Conservation (phyloP, 345 rosid species). For the Arabidopsis arenosa region DNA sequence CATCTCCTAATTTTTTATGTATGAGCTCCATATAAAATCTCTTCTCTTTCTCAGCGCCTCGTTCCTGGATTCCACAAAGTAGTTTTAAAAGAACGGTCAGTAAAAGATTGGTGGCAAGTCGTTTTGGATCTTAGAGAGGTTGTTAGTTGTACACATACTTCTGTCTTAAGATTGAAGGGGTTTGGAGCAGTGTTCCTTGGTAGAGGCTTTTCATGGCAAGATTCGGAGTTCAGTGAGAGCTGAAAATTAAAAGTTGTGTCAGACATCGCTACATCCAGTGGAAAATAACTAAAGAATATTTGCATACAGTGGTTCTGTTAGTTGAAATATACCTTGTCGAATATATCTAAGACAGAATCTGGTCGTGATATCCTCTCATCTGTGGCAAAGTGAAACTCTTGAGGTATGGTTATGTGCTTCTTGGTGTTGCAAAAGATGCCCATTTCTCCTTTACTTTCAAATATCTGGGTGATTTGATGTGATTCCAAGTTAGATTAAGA, state of each 20-base stretch:
- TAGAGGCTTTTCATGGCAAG: constrained; percentile 57
- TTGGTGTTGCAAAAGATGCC: constrained; percentile 78
- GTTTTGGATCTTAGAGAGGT: constrained; percentile 1
- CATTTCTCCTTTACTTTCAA: constrained; percentile 94
- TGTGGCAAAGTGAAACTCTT: constrained; percentile 89
- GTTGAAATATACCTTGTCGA: constrained; percentile 69
- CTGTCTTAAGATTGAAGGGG: constrained; percentile 92
- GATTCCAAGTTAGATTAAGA: constrained; percentile 8
- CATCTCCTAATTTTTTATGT: constrained; percentile 73
- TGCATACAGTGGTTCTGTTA: constrained; percentile 6
- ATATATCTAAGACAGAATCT: constrained; percentile 61
- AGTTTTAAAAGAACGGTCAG: constrained; percentile 10
- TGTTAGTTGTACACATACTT: constrained; percentile 56
- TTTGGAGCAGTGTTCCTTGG: constrained; percentile 81
- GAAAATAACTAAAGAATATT: constrained; percentile 12
- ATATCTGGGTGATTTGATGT: constrained; percentile 59
- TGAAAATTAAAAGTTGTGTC: constrained; percentile 43
- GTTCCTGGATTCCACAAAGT: constrained; percentile 61
- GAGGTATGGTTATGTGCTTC: constrained; percentile 79
- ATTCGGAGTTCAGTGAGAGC: constrained; percentile 87
- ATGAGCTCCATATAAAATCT: constrained; percentile 61
- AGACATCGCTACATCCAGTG: constrained; percentile 10
- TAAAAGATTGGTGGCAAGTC: constrained; percentile 23
- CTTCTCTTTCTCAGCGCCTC: constrained; percentile 90
- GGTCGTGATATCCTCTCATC: constrained; percentile 83